Conservation (phyloP, 108 stramenopile species). For the Fragilaria crotonensis region DNA sequence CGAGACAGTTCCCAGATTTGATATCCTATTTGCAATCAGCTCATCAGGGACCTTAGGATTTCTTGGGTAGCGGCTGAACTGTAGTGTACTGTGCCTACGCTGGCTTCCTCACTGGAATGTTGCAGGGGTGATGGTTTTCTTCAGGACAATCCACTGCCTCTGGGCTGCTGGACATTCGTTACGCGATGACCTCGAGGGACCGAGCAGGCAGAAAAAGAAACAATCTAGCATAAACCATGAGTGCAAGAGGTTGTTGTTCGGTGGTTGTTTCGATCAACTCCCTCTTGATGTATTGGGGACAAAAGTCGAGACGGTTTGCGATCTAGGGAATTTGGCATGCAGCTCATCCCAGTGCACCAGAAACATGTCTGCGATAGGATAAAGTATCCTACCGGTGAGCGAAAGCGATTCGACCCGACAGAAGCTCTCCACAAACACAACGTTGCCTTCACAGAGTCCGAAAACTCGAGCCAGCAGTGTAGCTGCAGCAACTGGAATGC, state of each 20-base stretch:
- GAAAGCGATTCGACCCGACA: constrained; percentile 79
- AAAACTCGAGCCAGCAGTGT: constrained; percentile 44
- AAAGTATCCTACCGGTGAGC: constrained; percentile 78
- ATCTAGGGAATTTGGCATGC: constrained; percentile 39
- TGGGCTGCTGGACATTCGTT: too few relatives aligned
- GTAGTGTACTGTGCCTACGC: too few relatives aligned
- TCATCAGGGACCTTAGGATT: too few relatives aligned
- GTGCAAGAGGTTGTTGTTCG: not conserved
- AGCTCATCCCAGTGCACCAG: constrained; percentile 81
- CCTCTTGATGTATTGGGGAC: constrained; percentile 13
- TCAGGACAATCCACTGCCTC: too few relatives aligned
- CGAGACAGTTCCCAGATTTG: too few relatives aligned
- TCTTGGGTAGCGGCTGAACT: too few relatives aligned
- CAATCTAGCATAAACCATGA: too few relatives aligned
- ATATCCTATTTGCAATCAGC: too few relatives aligned
- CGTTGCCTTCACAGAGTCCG: constrained; percentile 30
- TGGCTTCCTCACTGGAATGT: too few relatives aligned
- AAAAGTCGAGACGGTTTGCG: constrained; percentile 29
- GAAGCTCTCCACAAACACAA: constrained; percentile 79
- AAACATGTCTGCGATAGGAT: constrained; percentile 74
- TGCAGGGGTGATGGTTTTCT: too few relatives aligned
- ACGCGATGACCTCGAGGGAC: too few relatives aligned
- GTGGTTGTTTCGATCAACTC: not conserved
- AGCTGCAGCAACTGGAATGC: constrained; percentile 62
- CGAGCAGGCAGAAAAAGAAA: too few relatives aligned